These are phyloP conservation scores for Verticillium dahliae DNA, from an alignment of 2,329 filamentous ascomycete species.

Conservation along the genomic window DNA sequence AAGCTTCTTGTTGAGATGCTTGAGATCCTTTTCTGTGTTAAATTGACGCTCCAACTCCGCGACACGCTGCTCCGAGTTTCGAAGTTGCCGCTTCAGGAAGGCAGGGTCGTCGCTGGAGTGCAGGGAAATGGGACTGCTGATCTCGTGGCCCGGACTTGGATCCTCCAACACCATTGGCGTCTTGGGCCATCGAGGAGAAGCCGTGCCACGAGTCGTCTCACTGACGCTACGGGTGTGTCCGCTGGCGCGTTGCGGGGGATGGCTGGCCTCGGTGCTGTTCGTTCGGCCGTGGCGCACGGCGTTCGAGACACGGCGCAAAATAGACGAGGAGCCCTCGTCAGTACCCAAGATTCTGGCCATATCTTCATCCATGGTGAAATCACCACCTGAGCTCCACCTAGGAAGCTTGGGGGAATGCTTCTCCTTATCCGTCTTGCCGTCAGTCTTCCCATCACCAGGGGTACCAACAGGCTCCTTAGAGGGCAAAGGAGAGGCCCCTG, in stretches of 20 bases:
- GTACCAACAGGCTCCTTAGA: conserved; percentile 37
- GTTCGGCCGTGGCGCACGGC: conserved; percentile 89
- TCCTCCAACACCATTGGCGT: conserved; percentile 56
- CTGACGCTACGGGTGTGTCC: conserved; percentile 58
- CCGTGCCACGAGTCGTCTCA: conserved; percentile 57
- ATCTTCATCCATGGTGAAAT: conserved; percentile 93
- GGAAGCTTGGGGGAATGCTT: conserved; percentile 61
- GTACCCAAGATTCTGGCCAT: conserved; percentile 81
- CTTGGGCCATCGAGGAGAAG: conserved; percentile 64
- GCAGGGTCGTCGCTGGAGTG: conserved; percentile 58
- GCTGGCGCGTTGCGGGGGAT: conserved; percentile 16
- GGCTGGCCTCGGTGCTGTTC: conserved; percentile 63
- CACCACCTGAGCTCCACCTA: conserved; percentile 71
- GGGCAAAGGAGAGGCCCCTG: conserved; percentile 16
- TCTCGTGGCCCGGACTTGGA: conserved; percentile 38
- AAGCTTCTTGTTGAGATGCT: conserved; percentile 79
- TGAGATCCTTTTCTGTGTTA: conserved; percentile 55
- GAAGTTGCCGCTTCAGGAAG: conserved; percentile 67
- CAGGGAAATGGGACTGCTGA: conserved; percentile 66
- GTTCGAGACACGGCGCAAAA: conserved; percentile 85
- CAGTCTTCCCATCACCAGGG: conserved; percentile 15
- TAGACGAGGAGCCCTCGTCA: conserved; percentile 70
- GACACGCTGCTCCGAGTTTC: conserved; percentile 76
- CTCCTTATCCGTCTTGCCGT: conserved; percentile 12
- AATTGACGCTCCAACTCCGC: conserved; percentile 82